Evolutionary conservation across 495 filamentous ascomycete genomes (phyloP), one percentile per base, ranked within the genome.

Genomic region (Cryomyces antarcticus): DNA sequence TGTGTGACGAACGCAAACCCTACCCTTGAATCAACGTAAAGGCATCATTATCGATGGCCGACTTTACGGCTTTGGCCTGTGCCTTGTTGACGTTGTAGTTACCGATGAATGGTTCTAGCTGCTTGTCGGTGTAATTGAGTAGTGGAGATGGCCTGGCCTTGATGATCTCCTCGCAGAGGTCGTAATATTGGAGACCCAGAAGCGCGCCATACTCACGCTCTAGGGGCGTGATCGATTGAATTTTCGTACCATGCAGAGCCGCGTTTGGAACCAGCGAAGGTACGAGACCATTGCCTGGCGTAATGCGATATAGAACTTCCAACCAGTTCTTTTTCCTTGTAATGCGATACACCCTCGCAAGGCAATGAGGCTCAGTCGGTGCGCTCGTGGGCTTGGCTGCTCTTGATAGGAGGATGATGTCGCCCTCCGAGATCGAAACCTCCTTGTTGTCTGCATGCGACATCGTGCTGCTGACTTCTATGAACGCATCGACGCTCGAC

Each of bases 11-110:
- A 24, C 17, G 17, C 17, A 39, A 34, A 12, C 49, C 63, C 53
- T 66, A 75, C 71, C 89, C 89, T 60, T 97, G 89, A 44, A 97
- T 82, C 40, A 97, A 67, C 6, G 87, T 94, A 56, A 97, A 97
- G 0, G 80, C 89, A 60, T 94, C 87, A 50, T 94, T 95, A 49
- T 88, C 85, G 30, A 85, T 70, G 5, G 86, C 92, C 42, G 87
- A 89, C 45, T 83, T 70, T 48, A 97, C 78, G 30, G 89, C 89
- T 49, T 80, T 84, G n/a, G 86, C 82, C 53, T 97, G 89, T 4
- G 87, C 88, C 35, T 62, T 64, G 56, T 97, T 97, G 42, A 96
- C 71, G 11, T 69, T 70, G 57, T 94, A 96, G 47, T 80, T 81
- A 17, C 70, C 59, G 55, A 74, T 75, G 17, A 82, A 65, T 11